Evolutionary conservation across 495 filamentous ascomycete genomes (phyloP).

Genomic region (Neurospora tetraspora): DNA sequence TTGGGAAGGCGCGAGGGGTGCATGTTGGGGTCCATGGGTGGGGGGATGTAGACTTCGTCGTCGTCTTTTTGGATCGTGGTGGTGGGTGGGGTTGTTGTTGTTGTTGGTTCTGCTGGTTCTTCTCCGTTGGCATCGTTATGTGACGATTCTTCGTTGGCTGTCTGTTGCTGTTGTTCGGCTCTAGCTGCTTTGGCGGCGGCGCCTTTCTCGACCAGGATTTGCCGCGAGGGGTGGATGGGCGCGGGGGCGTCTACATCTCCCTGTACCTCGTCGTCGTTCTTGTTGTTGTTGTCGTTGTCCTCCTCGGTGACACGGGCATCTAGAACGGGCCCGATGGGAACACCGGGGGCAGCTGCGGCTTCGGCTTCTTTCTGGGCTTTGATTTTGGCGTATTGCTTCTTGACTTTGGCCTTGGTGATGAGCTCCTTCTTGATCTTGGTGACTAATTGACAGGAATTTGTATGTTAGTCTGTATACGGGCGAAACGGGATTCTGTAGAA

Average conservation of each 20-base stretch:
- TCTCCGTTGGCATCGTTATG: background rate
- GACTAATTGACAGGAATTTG: constrained; percentile 37
- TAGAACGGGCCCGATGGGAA: background rate
- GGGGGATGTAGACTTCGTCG: background rate
- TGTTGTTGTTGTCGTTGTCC: background rate
- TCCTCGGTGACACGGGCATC: background rate
- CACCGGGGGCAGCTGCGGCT: background rate
- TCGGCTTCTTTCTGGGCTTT: constrained; percentile 40
- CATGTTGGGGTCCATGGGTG: constrained; percentile 1
- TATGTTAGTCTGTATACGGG: constrained; percentile 2
- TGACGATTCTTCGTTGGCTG: background rate
- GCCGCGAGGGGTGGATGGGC: background rate
- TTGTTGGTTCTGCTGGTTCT: background rate
- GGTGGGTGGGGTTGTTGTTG: background rate
- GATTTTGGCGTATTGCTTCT: constrained; percentile 85
- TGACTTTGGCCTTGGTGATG: constrained; percentile 89
- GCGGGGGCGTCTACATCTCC: background rate
- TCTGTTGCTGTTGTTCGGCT: background rate
- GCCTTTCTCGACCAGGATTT: constrained; percentile 7
- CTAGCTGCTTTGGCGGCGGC: constrained; percentile 11
- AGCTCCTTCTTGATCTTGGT: constrained; percentile 86
- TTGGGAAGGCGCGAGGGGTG: constrained; percentile 7
- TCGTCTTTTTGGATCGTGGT: background rate
- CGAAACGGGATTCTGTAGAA: background rate
- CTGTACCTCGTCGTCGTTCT: background rate